These are phyloP conservation scores for Histomonas meleagridis DNA, from an alignment of 208 protist species.

Conservation along the genomic window DNA sequence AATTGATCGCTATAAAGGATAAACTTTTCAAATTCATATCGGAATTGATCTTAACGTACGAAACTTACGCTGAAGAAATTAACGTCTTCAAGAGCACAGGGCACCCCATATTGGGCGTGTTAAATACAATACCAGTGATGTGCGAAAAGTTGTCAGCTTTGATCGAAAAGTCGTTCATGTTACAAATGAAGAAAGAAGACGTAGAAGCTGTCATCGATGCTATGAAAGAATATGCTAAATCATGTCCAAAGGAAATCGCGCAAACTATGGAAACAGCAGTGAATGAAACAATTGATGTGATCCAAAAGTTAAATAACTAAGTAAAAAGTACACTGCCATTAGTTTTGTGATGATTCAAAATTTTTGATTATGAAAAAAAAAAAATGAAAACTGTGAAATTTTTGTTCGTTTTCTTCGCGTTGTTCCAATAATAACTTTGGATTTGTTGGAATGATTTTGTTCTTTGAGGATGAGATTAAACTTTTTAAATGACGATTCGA, in stretches of 20 bases:
- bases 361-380: too few species aligned
- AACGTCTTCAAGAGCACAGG: not conserved
- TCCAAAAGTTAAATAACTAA: not conserved
- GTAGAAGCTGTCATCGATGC: not conserved
- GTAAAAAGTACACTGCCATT: too few species aligned
- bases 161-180: not conserved
- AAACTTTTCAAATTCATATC: not conserved
- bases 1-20: not conserved
- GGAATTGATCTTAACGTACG: not conserved
- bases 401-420: too few species aligned
- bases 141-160: not conserved
- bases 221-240: not conserved
- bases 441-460: too few species aligned
- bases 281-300: not conserved
- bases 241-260: not conserved
- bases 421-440: too few species aligned
- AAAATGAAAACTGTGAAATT: too few species aligned
- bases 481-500: too few species aligned
- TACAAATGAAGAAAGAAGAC: not conserved
- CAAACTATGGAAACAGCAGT: not conserved
- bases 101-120: not conserved
- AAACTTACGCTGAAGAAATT: constrained; percentile 28
- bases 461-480: too few species aligned
- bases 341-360: too few species aligned
- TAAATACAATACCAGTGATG: not conserved